These are phyloP conservation scores for Penicillium sp. DNA, from an alignment of 2,329 filamentous ascomycete species.

Conservation along the genomic window DNA sequence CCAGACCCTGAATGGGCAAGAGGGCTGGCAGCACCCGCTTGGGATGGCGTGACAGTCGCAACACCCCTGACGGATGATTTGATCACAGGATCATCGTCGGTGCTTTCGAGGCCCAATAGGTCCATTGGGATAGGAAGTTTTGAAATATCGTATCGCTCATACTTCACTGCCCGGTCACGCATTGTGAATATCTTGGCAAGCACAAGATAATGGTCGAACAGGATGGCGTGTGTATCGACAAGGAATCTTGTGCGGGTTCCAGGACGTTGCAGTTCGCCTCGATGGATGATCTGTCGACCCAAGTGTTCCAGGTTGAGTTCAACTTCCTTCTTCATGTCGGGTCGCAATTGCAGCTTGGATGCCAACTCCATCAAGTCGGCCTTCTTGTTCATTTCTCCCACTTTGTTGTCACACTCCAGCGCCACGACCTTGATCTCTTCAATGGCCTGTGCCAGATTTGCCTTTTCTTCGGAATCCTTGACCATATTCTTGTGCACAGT, in stretches of 20 bases:
- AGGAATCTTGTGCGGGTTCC: slow-evolving; percentile 86
- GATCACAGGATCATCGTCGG: slow-evolving; percentile 84
- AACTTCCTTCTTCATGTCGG: slow-evolving; percentile 78
- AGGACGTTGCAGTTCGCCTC: slow-evolving; percentile 85
- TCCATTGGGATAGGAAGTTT: slow-evolving; percentile 97
- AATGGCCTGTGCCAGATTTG: slow-evolving; percentile 77
- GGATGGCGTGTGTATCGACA: slow-evolving; percentile 87
- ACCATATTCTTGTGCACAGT: slow-evolving; percentile 82
- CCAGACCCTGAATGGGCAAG: slow-evolving; percentile 65
- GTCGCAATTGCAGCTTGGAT: slow-evolving; percentile 77
- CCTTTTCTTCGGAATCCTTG: slow-evolving; percentile 84
- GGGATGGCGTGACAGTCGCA: slow-evolving; percentile 55
- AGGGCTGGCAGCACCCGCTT: slow-evolving; percentile 46
- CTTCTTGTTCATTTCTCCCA: slow-evolving; percentile 88
- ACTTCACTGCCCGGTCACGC: slow-evolving; percentile 71
- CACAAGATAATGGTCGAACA: slow-evolving; percentile 97
- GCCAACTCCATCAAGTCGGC: slow-evolving; percentile 83
- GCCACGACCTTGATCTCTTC: slow-evolving; percentile 89
- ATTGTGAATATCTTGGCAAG: slow-evolving; percentile 74
- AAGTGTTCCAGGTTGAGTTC: slow-evolving; percentile 88
- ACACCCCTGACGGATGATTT: slow-evolving; percentile 74
- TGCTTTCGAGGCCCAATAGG: slow-evolving; percentile 84
- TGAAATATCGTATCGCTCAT: slow-evolving; percentile 84
- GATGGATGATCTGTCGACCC: slow-evolving; percentile 83
- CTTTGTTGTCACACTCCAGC: slow-evolving; percentile 84